Percentiles rank a stretch among this genome's conserved stretches.
phyloP scores from a whole-genome alignment of 192 early-diverging fungal species.

The Podila verticillata region DNA sequence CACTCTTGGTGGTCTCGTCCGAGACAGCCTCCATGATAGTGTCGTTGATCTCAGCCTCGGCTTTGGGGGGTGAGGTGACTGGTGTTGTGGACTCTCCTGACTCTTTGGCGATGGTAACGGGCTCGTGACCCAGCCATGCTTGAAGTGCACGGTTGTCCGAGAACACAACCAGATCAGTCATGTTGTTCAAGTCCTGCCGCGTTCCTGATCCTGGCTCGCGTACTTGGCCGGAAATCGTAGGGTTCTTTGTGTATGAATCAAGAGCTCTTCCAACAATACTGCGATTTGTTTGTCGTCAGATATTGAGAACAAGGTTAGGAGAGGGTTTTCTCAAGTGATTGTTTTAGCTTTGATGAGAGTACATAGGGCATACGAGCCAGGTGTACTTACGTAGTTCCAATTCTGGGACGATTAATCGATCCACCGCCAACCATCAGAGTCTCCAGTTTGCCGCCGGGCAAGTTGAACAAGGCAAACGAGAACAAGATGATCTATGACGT shows the following conservation, averaged over 20 bases:
- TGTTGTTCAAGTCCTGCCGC: conserved; percentile 37
- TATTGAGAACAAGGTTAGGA: background rate
- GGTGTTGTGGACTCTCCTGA: background rate
- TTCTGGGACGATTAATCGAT: conserved; percentile 46
- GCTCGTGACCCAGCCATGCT: conserved; percentile 47
- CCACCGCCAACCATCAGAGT: conserved; percentile 60
- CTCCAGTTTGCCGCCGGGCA: conserved; percentile 62
- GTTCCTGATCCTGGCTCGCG: conserved; percentile 9
- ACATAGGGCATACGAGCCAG: background rate
- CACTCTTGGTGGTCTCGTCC: conserved; percentile 32
- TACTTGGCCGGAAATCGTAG: conserved; percentile 47
- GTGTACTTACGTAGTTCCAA: conserved; percentile 42
- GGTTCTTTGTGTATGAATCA: conserved; percentile 44
- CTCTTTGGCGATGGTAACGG: conserved; percentile 5
- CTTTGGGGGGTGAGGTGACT: background rate
- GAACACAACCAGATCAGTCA: conserved; percentile 47
- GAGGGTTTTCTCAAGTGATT: too few species aligned
- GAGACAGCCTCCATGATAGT: background rate
- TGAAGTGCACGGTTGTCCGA: conserved; percentile 48
- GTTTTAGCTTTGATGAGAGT: background rate
- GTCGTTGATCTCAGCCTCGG: background rate
- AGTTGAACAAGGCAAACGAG: conserved; percentile 83
- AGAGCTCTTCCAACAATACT: conserved; percentile 44
- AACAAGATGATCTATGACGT: conserved; percentile 78
- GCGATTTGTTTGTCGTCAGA: background rate